Percentiles rank a stretch among this genome's conserved stretches.
These are phyloP conservation scores for Taxillus chinensis DNA, from an alignment of 164 flowering plant species.

Conservation along the genomic window DNA sequence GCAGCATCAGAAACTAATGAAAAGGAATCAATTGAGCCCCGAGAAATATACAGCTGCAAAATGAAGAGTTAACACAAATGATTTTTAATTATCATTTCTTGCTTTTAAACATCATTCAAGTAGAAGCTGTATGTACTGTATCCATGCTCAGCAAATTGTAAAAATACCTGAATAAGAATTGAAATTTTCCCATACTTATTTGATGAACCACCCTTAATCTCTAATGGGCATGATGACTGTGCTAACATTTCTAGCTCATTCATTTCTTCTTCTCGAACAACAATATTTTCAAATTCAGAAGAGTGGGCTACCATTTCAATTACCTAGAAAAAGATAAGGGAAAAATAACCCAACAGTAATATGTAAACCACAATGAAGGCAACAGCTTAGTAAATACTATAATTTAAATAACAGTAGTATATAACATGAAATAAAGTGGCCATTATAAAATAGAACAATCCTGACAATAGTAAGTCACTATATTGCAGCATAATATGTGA, in stretches of 20 bases:
- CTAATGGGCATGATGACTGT: conserved; percentile 73
- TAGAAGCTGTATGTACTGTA: too few species aligned
- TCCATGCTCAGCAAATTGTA: too few species aligned
- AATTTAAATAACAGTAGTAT: too few species aligned
- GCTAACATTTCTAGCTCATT: conserved; percentile 71
- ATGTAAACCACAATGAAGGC: not conserved
- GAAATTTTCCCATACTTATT: conserved; percentile 95
- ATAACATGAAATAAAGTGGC: too few species aligned
- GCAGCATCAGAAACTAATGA: conserved; percentile 94
- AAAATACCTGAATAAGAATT: conserved; percentile 83
- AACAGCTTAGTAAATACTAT: not conserved
- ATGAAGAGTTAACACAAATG: not conserved
- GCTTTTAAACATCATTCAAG: not conserved
- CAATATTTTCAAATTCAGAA: conserved; percentile 97
- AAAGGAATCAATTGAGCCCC: conserved; percentile 75
- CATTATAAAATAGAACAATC: too few species aligned
- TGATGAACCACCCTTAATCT: conserved; percentile 91
- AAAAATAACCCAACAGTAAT: not conserved
- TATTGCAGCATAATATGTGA: too few species aligned
- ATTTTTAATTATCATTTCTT: too few species aligned
- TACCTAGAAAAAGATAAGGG: conserved; percentile 32
- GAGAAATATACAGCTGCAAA: conserved; percentile 88
- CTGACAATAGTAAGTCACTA: too few species aligned
- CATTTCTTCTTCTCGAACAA: conserved; percentile 94
- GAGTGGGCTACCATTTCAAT: conserved; percentile 97